phyloP scores from a whole-genome alignment of 176 grass and related monocot genomes.

The Carex littledalei region DNA sequence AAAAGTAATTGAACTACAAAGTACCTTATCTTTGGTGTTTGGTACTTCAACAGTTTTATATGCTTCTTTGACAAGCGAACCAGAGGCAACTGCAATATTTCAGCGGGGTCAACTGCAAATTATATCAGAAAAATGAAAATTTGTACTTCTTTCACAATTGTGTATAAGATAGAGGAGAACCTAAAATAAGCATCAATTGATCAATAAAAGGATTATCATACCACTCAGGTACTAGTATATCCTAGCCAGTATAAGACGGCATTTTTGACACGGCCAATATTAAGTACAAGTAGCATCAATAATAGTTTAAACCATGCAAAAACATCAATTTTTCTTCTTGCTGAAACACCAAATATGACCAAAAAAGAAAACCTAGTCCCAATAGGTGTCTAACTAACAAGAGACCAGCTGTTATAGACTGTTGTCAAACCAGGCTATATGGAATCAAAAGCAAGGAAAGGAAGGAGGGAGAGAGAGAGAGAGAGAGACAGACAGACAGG shows the following conservation, averaged over 20 bases:
- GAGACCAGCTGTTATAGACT: too few species aligned
- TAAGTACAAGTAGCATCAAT: neutral
- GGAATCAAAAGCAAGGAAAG: neutral
- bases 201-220: neutral
- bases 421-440: neutral
- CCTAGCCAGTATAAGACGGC: neutral
- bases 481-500: neutral
- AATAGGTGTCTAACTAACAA: neutral
- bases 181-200: slow-evolving; percentile 10
- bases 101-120: slow-evolving; percentile 57
- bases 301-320: neutral
- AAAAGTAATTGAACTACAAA: slow-evolving; percentile 40
- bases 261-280: neutral
- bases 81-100: slow-evolving; percentile 29
- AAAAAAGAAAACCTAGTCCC: neutral
- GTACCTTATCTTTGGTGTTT: slow-evolving; percentile 36
- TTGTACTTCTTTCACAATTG: slow-evolving; percentile 4
- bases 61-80: slow-evolving; percentile 34
- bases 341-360: neutral
- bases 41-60: slow-evolving; percentile 45
- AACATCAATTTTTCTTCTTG: neutral
- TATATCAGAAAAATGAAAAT: slow-evolving; percentile 26
- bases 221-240: neutral
- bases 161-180: slow-evolving; percentile 23
- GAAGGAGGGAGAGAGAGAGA: neutral